Evolutionary conservation across 169 alveolate species (phyloP).

Genomic region (Cryptosporidium ubiquitum): DNA sequence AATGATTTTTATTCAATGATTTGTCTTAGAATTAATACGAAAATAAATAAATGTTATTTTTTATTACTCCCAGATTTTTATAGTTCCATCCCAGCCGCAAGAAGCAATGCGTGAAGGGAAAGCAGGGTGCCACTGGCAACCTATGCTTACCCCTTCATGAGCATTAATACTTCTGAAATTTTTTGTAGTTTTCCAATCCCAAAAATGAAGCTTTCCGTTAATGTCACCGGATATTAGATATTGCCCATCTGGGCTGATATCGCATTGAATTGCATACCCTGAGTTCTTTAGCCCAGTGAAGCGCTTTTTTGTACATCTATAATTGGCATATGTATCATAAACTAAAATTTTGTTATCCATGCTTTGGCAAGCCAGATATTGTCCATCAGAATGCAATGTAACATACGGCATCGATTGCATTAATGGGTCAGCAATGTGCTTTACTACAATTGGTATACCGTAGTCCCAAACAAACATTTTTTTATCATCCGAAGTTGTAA

Average conservation of each 20-base stretch:
- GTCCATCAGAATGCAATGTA: slow-evolving; percentile 92
- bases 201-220: slow-evolving; percentile 94
- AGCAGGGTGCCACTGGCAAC: slow-evolving; percentile 96
- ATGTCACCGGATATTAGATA: slow-evolving; percentile 95
- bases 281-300: slow-evolving; percentile 93
- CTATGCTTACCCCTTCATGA: slow-evolving; percentile 94
- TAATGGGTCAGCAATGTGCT: slow-evolving; percentile 95
- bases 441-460: slow-evolving; percentile 95
- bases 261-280: slow-evolving; percentile 95
- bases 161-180: slow-evolving; percentile 91
- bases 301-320: slow-evolving; percentile 89
- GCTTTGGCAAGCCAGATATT: slow-evolving; percentile 94
- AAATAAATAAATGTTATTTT: slow-evolving; percentile 6
- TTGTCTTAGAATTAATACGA: not conserved
- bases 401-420: slow-evolving; percentile 95
- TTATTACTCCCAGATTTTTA: slow-evolving; percentile 94
- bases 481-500: slow-evolving; percentile 96
- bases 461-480: slow-evolving; percentile 95
- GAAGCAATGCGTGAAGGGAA: slow-evolving; percentile 93
- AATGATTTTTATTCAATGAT: not conserved
- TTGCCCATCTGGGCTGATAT: slow-evolving; percentile 95
- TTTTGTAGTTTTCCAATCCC: slow-evolving; percentile 96
- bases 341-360: slow-evolving; percentile 94
- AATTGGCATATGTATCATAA: slow-evolving; percentile 92
- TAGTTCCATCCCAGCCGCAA: slow-evolving; percentile 97